Conservation (phyloP, 1,139 yeast genomes). For the Taphrina communis region DNA sequence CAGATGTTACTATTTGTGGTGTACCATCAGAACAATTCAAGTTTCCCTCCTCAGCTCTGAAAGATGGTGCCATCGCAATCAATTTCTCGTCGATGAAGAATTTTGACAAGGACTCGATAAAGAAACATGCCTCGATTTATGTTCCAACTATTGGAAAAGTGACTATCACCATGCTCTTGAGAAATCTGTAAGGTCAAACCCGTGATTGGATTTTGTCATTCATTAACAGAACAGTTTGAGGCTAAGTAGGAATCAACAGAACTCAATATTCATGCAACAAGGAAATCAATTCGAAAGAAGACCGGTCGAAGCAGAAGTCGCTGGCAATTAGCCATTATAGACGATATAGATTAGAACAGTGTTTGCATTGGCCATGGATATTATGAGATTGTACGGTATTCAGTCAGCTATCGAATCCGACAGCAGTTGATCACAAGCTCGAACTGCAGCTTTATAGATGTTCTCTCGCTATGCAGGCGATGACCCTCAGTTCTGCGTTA, state of each 20-base stretch:
- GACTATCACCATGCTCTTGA: conserved; percentile 87
- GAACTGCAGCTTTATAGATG: too few relatives aligned
- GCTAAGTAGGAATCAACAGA: conserved; percentile 36
- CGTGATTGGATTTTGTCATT: background rate
- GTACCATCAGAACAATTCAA: conserved; percentile 84
- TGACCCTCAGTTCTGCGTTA: too few relatives aligned
- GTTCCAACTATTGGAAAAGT: conserved; percentile 97
- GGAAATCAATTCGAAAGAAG: background rate
- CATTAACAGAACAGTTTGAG: conserved; percentile 12
- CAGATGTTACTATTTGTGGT: conserved; percentile 94
- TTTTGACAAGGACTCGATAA: conserved; percentile 74
- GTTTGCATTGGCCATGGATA: too few relatives aligned
- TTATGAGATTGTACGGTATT: too few relatives aligned
- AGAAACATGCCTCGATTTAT: conserved; percentile 82
- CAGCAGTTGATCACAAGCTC: too few relatives aligned
- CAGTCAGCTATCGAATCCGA: too few relatives aligned
- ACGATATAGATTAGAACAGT: too few relatives aligned
- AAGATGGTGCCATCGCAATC: conserved; percentile 87
- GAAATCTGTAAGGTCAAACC: conserved; percentile 60
- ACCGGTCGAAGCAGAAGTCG: too few relatives aligned
- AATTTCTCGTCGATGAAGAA: conserved; percentile 90
- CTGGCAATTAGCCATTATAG: too few relatives aligned
- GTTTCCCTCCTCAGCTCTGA: conserved; percentile 78
- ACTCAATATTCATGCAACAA: conserved; percentile 13
- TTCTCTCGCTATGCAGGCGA: too few relatives aligned